phyloP scores from a whole-genome alignment of 805 yeast genomes.

The Brettanomyces bruxellensis region DNA sequence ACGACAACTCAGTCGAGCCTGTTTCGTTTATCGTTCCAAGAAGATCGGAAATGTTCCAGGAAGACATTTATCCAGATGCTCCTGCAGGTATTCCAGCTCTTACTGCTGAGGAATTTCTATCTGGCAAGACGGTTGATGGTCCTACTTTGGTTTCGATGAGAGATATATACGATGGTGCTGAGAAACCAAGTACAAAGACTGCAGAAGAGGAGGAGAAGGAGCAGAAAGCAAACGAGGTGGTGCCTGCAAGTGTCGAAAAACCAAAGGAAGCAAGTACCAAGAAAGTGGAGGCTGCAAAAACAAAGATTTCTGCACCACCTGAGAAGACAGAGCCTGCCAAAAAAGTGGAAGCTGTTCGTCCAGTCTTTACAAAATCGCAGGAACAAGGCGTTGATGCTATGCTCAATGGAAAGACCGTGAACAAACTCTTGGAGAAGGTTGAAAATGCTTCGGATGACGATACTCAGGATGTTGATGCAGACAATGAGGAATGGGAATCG shows the following conservation, averaged over 20 bases:
- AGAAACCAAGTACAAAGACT: conserved; percentile 40
- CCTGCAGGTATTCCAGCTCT: conserved; percentile 76
- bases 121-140: conserved; percentile 72
- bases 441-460: conserved; percentile 31
- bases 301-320: neutral
- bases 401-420: conserved; percentile 38
- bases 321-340: conserved; percentile 1
- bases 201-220: conserved; percentile 14
- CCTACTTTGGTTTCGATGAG: conserved; percentile 75
- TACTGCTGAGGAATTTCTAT: conserved; percentile 68
- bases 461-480: conserved; percentile 22
- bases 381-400: conserved; percentile 38
- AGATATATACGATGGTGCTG: conserved; percentile 68
- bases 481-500: conserved; percentile 23
- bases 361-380: conserved; percentile 20
- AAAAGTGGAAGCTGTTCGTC: conserved; percentile 4
- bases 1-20: conserved; percentile 80
- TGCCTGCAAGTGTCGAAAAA: conserved; percentile 10
- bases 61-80: conserved; percentile 86
- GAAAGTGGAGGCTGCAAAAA: conserved; percentile 2
- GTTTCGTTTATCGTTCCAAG: conserved; percentile 90
- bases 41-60: conserved; percentile 86
- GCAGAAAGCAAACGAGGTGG: conserved; percentile 11
- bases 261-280: neutral
- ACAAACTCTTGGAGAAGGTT: conserved; percentile 38